A percentile compares a stretch with the other conserved stretches of the same genome.
phyloP scores from a whole-genome alignment of 306 rosid genomes.

The Fragaria vesca region DNA sequence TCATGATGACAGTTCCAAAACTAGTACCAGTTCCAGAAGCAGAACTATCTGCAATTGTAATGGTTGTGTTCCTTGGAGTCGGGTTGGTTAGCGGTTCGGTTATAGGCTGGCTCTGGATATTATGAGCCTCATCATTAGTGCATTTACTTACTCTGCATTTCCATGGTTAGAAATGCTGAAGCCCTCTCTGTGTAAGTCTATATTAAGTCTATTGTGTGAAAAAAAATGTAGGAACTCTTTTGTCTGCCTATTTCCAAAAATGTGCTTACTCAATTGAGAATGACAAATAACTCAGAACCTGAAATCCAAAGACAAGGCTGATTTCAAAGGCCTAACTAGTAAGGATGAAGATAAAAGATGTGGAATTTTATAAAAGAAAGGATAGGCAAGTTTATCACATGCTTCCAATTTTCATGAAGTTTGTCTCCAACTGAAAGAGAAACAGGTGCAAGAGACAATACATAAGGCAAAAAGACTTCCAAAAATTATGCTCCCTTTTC shows the following conservation, averaged over 20 bases:
- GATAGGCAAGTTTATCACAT: background rate
- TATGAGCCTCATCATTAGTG: slow-evolving; percentile 31
- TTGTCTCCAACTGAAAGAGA: background rate
- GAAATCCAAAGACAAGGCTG: background rate
- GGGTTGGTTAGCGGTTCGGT: slow-evolving; percentile 88
- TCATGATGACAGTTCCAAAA: slow-evolving; percentile 78
- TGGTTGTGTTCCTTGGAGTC: slow-evolving; percentile 75
- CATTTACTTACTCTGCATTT: background rate
- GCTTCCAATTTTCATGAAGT: background rate
- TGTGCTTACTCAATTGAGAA: background rate
- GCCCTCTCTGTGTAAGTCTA: background rate
- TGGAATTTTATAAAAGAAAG: background rate
- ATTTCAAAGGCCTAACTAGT: background rate
- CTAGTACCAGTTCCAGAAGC: slow-evolving; percentile 58
- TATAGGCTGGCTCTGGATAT: slow-evolving; percentile 85
- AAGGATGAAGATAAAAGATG: background rate
- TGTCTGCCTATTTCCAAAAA: background rate
- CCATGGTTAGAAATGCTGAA: background rate
- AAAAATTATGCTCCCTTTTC: background rate
- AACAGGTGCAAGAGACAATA: slow-evolving; percentile 1
- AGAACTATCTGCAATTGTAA: slow-evolving; percentile 73
- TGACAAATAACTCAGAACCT: background rate
- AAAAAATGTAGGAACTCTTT: background rate
- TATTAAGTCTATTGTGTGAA: background rate
- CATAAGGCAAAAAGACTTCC: background rate